A percentile compares a stretch with the other conserved stretches of the same genome.
phyloP scores from a whole-genome alignment of 1,139 yeast genomes.

The Candida smagusa region DNA sequence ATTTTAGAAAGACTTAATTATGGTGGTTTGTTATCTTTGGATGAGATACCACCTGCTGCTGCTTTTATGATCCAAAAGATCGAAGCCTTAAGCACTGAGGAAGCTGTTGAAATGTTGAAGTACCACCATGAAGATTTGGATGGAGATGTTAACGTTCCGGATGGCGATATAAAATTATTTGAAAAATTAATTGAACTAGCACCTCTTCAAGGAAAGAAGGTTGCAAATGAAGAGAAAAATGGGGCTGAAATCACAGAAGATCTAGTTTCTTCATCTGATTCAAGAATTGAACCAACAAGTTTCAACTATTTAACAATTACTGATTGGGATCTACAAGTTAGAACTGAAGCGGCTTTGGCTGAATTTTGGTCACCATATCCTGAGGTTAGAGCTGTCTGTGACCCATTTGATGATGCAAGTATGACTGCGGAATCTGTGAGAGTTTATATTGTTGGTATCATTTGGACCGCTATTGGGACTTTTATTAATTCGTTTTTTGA shows the following conservation, averaged over 20 bases:
- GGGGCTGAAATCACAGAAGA: background rate
- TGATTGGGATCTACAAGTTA: constrained; percentile 16
- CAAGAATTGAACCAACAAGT: background rate
- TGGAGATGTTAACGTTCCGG: constrained; percentile 24
- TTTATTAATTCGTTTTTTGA: constrained; percentile 57
- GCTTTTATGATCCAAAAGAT: constrained; percentile 22
- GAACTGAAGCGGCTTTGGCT: constrained; percentile 26
- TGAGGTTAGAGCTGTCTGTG: constrained; percentile 59
- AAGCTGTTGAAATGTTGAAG: constrained; percentile 18
- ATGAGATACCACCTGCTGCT: constrained; percentile 29
- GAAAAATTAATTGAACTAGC: constrained; percentile 7
- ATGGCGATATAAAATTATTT: constrained; percentile 13
- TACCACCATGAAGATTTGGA: constrained; percentile 17
- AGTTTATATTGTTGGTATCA: constrained; percentile 50
- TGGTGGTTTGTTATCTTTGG: constrained; percentile 25
- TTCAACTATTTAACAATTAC: constrained; percentile 3
- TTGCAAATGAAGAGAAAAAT: background rate
- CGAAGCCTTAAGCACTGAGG: constrained; percentile 13
- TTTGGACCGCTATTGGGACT: constrained; percentile 56
- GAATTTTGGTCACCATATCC: constrained; percentile 60
- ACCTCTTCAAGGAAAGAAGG: background rate
- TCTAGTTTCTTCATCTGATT: background rate
- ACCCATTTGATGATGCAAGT: constrained; percentile 48
- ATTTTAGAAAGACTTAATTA: constrained; percentile 26
- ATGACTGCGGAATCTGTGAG: constrained; percentile 54